phyloP scores from a whole-genome alignment of 208 protist species.

The Leishmania arabica region DNA sequence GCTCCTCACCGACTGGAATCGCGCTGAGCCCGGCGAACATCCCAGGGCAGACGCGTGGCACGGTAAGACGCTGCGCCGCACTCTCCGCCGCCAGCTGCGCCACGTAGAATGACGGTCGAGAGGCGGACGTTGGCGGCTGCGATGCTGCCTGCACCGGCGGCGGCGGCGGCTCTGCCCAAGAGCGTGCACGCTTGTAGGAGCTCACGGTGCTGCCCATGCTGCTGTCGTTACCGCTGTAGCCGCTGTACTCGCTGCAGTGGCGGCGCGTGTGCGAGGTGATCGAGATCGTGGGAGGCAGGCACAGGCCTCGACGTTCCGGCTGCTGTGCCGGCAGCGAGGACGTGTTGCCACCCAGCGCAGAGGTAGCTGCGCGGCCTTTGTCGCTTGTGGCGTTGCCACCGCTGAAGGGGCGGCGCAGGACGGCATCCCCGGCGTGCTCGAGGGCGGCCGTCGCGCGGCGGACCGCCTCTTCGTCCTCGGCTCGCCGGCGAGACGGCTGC shows the following conservation, averaged over 20 bases:
- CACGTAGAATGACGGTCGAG: not conserved
- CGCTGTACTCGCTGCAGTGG: conserved; percentile 1
- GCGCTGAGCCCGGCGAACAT: conserved; percentile 69
- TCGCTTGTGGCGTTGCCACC: not conserved
- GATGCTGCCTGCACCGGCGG: conserved; percentile 1
- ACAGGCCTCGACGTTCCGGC: conserved; percentile 9
- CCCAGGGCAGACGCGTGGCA: conserved; percentile 32
- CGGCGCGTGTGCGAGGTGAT: conserved; percentile 5
- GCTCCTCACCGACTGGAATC: conserved; percentile 44
- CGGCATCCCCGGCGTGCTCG: conserved; percentile 23
- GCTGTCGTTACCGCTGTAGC: conserved; percentile 4
- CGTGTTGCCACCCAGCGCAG: conserved; percentile 20
- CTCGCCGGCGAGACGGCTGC: not conserved
- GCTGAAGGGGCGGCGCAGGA: conserved; percentile 39
- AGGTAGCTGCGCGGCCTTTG: not conserved
- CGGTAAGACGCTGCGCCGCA: not conserved
- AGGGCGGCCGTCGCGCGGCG: conserved; percentile 39
- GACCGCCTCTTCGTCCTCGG: conserved; percentile 37
- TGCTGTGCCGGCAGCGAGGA: conserved; percentile 6
- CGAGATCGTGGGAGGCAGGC: conserved; percentile 3
- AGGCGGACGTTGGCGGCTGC: not conserved
- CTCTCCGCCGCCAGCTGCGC: not conserved
- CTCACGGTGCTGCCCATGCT: conserved; percentile 6
- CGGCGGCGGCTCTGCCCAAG: conserved; percentile 21
- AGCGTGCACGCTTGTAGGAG: conserved; percentile 25